These are phyloP conservation scores for Margaritispora aquatica DNA, from an alignment of 495 filamentous ascomycete genomes.

Conservation along the genomic window DNA sequence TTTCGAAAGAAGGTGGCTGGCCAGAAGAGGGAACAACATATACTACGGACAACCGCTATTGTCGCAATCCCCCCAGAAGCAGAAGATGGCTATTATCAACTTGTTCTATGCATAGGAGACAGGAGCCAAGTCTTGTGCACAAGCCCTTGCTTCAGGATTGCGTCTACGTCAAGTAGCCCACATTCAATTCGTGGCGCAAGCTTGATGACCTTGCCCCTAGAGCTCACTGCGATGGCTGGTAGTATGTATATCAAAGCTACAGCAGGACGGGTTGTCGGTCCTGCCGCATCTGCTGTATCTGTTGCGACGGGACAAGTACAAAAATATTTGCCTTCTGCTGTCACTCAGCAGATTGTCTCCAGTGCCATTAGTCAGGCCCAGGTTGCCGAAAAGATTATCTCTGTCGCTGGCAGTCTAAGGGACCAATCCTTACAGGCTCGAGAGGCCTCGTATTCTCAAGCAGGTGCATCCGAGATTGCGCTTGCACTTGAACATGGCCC, in stretches of 20 bases:
- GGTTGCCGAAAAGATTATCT: not conserved
- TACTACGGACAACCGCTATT: constrained; percentile 52
- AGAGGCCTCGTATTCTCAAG: constrained; percentile 16
- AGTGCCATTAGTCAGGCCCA: not conserved
- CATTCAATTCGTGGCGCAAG: constrained; percentile 58
- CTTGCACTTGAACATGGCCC: constrained; percentile 43
- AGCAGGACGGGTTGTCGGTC: constrained; percentile 40
- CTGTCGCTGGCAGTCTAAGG: constrained; percentile 6
- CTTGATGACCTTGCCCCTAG: constrained; percentile 55
- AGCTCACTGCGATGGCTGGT: constrained; percentile 53
- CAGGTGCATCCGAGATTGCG: constrained; percentile 8
- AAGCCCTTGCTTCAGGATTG: constrained; percentile 58
- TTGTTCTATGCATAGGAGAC: constrained; percentile 51
- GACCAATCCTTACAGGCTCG: constrained; percentile 17
- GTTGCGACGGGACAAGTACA: constrained; percentile 33
- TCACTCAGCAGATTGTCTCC: constrained; percentile 6
- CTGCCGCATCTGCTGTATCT: constrained; percentile 37
- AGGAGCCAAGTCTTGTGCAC: constrained; percentile 50
- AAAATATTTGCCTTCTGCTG: constrained; percentile 37
- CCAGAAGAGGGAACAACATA: constrained; percentile 39
- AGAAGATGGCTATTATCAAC: constrained; percentile 59
- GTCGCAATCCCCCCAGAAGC: constrained; percentile 56
- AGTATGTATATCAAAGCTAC: constrained; percentile 45
- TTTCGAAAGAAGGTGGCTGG: constrained; percentile 44
- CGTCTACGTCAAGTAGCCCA: constrained; percentile 51